These are phyloP conservation scores for Cercophora sp. DNA, from an alignment of 495 filamentous ascomycete genomes.

Conservation along the genomic window DNA sequence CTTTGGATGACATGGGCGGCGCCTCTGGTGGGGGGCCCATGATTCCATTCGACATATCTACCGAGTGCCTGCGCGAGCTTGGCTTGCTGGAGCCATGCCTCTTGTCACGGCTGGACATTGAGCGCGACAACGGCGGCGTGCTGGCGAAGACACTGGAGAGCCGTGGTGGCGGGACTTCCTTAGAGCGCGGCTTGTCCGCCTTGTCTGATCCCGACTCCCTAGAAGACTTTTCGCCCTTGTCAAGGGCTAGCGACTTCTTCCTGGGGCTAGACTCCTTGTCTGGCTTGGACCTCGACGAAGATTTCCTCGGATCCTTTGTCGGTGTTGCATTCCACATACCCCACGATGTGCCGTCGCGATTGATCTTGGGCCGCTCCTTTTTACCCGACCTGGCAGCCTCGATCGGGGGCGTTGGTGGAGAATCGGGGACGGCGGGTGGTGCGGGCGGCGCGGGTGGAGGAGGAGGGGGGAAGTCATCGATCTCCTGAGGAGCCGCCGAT, in stretches of 20 bases:
- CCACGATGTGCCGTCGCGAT: conserved; percentile 42
- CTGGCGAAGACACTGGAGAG: conserved; percentile 48
- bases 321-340: conserved; percentile 40
- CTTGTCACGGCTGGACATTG: conserved; percentile 49
- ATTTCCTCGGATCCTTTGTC: conserved; percentile 35
- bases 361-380: conserved; percentile 46
- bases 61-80: conserved; percentile 47
- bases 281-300: conserved; percentile 34
- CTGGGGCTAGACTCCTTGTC: conserved; percentile 33
- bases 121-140: conserved; percentile 49
- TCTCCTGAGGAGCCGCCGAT: conserved; percentile 21
- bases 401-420: conserved; percentile 36
- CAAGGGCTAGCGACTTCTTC: conserved; percentile 27
- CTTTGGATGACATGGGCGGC: conserved; percentile 46
- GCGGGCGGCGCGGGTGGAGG: conserved; percentile 40
- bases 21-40: conserved; percentile 46
- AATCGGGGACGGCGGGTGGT: conserved; percentile 44
- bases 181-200: conserved; percentile 31
- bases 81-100: conserved; percentile 34
- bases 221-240: conserved; percentile 33
- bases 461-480: conserved; percentile 28
- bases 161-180: conserved; percentile 31
- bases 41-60: conserved; percentile 42
- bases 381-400: conserved; percentile 34
- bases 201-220: conserved; percentile 44